Evolutionary conservation across 305 asterid genomes (phyloP).

Genomic region (Fraxinus latifolia): DNA sequence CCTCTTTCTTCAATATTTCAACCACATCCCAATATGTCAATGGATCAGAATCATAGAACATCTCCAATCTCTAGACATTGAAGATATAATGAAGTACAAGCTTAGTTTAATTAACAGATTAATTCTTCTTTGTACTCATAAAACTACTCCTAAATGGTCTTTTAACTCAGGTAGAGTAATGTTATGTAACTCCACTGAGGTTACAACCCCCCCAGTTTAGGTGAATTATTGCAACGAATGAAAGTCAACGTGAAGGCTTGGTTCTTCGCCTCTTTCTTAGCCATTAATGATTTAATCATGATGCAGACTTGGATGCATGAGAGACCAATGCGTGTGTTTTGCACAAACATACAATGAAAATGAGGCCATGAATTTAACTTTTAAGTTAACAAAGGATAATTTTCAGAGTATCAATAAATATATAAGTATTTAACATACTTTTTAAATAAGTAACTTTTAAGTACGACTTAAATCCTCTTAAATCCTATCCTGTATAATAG

Average conservation of each 20-base stretch:
- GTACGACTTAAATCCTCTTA: too few relatives aligned
- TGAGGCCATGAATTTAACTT: slow-evolving; percentile 11
- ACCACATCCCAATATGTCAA: slow-evolving; percentile 58
- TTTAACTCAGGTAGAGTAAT: too few relatives aligned
- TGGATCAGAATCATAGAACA: slow-evolving; percentile 59
- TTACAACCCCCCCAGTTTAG: too few relatives aligned
- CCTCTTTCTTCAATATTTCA: slow-evolving; percentile 76
- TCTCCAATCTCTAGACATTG: slow-evolving; percentile 61
- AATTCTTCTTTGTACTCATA: too few relatives aligned
- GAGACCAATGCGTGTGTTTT: slow-evolving; percentile 39
- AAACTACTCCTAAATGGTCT: too few relatives aligned
- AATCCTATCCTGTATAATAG: not conserved
- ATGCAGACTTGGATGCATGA: slow-evolving; percentile 1
- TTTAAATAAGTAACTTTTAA: not conserved
- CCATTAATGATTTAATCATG: not conserved
- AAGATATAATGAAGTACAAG: not conserved
- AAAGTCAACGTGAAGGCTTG: slow-evolving; percentile 27
- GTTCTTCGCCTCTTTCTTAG: not conserved
- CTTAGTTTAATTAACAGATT: not conserved
- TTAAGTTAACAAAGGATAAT: too few relatives aligned
- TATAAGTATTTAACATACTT: not conserved
- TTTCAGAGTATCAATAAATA: not conserved
- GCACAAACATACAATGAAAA: slow-evolving; percentile 27
- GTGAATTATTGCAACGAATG: not conserved
- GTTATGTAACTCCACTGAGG: too few relatives aligned